Evolutionary conservation across 352 stramenopile species (phyloP), one percentile per base, ranked within the genome.

Genomic region (Phytopythium ostracodes): DNA sequence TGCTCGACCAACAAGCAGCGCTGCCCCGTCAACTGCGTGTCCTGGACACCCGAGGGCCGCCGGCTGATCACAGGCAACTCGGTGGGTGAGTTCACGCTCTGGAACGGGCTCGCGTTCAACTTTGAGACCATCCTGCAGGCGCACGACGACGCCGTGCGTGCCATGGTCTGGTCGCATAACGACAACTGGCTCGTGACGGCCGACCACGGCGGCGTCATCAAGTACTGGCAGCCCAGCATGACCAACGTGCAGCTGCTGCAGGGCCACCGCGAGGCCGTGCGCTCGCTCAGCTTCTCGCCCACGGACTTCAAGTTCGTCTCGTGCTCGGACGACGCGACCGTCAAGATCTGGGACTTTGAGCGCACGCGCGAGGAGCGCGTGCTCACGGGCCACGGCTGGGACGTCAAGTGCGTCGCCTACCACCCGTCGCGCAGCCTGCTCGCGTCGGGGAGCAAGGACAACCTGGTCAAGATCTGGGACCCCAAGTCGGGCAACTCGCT

Each of bases 401-500:
- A 99, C 71, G 96, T 99, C 62, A 99, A 99, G 77, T 96, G 87
- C 60, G 91, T 97, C 12, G 89, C 97, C 60, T 99, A 98, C 89
- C 97, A 99, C 68, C 96, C 97, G 11, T 81, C 87, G 60, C 96
- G 97, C 56, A 90, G 74, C 52, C 78, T 99, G 20, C 92, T 99
- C 68, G 96, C 92, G 27, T 98, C 89, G 60, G 94, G 96, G 10
- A 98, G 84, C 71, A 98, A 99, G 70, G 96, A 99, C 65, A 98
- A 99, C 72, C 73, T 98, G 36, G 91, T 99, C 42, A 99, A 99
- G 83, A 88, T 99, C 46, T 99, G 97, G 97, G 97, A 99, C 81
- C 97, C 97, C 22, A 92, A 98, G 61, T 91, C 84, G 14, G 88
- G 87, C 53, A 96, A 96, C 55, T 89, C 76, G 63, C 71, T 98